Base-by-base conservation (phyloP, 257 asterid genomes). In the Linaria vulgaris region DNA sequence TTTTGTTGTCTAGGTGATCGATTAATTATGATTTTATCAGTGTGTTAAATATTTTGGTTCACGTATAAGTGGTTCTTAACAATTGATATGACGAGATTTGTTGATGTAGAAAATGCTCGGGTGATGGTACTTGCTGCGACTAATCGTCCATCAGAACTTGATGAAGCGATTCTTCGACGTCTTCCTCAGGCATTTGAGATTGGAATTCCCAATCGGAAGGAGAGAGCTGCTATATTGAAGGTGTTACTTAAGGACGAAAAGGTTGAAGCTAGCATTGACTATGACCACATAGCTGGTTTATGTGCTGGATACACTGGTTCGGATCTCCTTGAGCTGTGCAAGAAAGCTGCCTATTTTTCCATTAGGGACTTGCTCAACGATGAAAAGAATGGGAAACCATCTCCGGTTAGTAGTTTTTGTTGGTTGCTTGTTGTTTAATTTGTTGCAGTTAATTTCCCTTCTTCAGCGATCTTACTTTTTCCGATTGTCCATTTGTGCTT, bases 71-170 rank as follows among this genome's bases (percentile, higher is more conserved):
- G 31, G 48, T 38, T 21, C 41, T 34, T 34, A 7, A 4, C 41
- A 7, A 49, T 63, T 79, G 65, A 63, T 41, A 69, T 12, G 13
- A 31, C 56, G 23, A 51, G 46, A 3, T 64, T 34, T 71, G 17
- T 41, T 74, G 39, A 1, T 66, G 79, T 75, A 87, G 97, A 84
- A 45, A 61, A 85, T 74, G 95, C 99, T 70, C 87, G 79, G 67
- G 97, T 89, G 63, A 89, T 87, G 97, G 99, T 92, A 62, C 97
- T 92, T 27, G 91, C 95, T 63, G 99, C 99, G 0, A 92, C 99
- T 55, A 92, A 92, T 74, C 96, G 94, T 51, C 99, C 99, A 69
- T 92, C 95, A 16, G 97, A 92, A 77, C 99, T 92, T 64, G 99
- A 92, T 74, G 99, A 90, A 76, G 97, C 99, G 60, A 89, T 92